Evolutionary conservation across 805 yeast genomes (phyloP).

Genomic region (Candida nanaspora): DNA sequence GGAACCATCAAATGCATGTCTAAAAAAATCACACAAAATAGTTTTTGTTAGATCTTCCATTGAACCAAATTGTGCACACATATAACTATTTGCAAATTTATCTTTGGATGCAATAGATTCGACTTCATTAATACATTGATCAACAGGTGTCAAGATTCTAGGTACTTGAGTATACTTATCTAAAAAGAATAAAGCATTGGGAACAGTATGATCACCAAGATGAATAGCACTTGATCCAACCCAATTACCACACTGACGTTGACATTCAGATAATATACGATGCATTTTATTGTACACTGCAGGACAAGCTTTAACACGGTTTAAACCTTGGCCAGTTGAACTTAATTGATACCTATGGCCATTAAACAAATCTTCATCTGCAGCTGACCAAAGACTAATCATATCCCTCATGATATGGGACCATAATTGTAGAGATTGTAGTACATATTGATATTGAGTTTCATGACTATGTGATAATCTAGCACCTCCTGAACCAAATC

Average conservation of each 20-base stretch:
- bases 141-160: slow-evolving; percentile 66
- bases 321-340: slow-evolving; percentile 78
- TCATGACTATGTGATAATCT: slow-evolving; percentile 67
- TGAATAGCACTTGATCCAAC: slow-evolving; percentile 78
- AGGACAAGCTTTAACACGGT: slow-evolving; percentile 72
- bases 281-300: slow-evolving; percentile 64
- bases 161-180: slow-evolving; percentile 82
- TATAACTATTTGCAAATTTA: slow-evolving; percentile 39
- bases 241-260: slow-evolving; percentile 57
- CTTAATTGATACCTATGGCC: slow-evolving; percentile 48
- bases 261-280: slow-evolving; percentile 57
- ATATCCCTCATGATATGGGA: slow-evolving; percentile 70
- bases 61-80: slow-evolving; percentile 50
- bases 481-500: slow-evolving; percentile 61
- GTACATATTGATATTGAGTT: slow-evolving; percentile 67
- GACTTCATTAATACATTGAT: slow-evolving; percentile 46
- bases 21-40: slow-evolving; percentile 44
- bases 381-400: slow-evolving; percentile 70
- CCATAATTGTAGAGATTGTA: slow-evolving; percentile 72
- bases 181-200: slow-evolving; percentile 71
- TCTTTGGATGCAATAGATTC: slow-evolving; percentile 44
- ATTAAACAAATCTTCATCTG: slow-evolving; percentile 64
- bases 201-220: slow-evolving; percentile 78
- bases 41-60: slow-evolving; percentile 44
- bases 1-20: slow-evolving; percentile 65